Evolutionary conservation across 441 rosid genomes (phyloP).

Genomic region (Gossypium armourianum): DNA sequence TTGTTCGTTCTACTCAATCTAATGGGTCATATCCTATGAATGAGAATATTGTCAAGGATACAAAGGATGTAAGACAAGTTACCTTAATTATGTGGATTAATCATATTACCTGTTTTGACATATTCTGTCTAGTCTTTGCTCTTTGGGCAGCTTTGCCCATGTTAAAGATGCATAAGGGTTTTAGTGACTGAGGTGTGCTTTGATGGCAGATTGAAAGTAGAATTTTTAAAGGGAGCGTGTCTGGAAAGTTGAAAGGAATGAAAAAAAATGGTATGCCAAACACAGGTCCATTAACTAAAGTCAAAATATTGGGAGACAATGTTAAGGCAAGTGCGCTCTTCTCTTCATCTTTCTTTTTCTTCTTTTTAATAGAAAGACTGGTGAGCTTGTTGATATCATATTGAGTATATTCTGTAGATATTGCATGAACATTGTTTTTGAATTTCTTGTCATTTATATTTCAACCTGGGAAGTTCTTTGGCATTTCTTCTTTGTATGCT

Average conservation of each 20-base stretch:
- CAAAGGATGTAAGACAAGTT: constrained; percentile 41
- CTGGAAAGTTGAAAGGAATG: constrained; percentile 44
- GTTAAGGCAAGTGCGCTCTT: constrained; percentile 43
- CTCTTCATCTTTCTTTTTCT: not conserved
- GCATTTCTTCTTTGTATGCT: constrained; percentile 2
- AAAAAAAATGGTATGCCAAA: constrained; percentile 35
- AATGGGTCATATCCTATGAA: constrained; percentile 34
- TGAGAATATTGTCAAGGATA: constrained; percentile 37
- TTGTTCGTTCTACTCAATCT: constrained; percentile 26
- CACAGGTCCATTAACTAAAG: constrained; percentile 38
- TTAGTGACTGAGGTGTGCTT: constrained; percentile 16
- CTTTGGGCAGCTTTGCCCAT: not conserved
- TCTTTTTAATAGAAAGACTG: not conserved
- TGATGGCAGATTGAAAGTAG: constrained; percentile 53
- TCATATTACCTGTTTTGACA: not conserved
- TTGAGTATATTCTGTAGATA: not conserved
- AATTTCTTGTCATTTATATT: not conserved
- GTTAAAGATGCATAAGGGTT: not conserved
- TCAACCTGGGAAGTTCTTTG: not conserved
- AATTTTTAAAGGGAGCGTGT: constrained; percentile 31
- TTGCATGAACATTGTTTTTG: not conserved
- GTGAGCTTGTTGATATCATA: not conserved
- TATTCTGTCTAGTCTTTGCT: not conserved
- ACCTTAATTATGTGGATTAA: not conserved
- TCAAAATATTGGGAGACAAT: constrained; percentile 75